Base-by-base conservation (phyloP, 208 protist species). In the Crithidia expoeki region DNA sequence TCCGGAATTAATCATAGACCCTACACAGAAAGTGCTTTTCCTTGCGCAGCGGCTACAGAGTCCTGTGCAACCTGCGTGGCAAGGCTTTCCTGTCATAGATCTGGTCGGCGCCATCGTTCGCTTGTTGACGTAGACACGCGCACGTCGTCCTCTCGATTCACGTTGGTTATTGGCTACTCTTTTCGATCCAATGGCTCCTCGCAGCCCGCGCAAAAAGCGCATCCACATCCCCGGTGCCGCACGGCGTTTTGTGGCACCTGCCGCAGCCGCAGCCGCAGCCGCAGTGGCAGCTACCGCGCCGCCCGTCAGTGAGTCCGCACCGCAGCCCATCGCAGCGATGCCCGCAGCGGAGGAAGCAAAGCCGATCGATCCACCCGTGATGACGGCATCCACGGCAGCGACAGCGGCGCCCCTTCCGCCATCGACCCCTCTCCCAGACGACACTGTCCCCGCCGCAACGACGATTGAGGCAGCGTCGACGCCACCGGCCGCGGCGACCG, bases 161-260 rank as follows among this genome's bases (percentile, higher is more conserved):
- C 34, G 17, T 57, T 21, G 7, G 34, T 5, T 38, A 33, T 59
- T 28, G 16, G 30, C 33, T 28, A 0, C 17, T 23, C 36, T 23
- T 21, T 10, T 2, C 47, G 14, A 50, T 28, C 32, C 49, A 47
- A 74, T 74, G 68, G 58, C 59, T 4, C 68, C 68, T 27, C 68
- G 59, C 10, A 28, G 44, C 52, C 25, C 57, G 36, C 59, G 61
- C 32, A 58, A 50, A 30, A 68, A 68, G 53, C 59, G 61, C 33
- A 6, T 68, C 25, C 53, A 64, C 70, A 33, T 75, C 21, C 60
- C 61, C 32, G 70, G 61, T 68, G 70, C 44, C 4, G 61, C 60
- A 32, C 59, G 61, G 25, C 53, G 70, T 46, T 58, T 47, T 58
- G 40, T 44, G 11, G 28, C 50, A 7, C 61, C 40, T 17, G 16